Percentiles rank a stretch among this genome's conserved stretches.
phyloP scores from a whole-genome alignment of 495 filamentous ascomycete species.

The Podospora didyma region DNA sequence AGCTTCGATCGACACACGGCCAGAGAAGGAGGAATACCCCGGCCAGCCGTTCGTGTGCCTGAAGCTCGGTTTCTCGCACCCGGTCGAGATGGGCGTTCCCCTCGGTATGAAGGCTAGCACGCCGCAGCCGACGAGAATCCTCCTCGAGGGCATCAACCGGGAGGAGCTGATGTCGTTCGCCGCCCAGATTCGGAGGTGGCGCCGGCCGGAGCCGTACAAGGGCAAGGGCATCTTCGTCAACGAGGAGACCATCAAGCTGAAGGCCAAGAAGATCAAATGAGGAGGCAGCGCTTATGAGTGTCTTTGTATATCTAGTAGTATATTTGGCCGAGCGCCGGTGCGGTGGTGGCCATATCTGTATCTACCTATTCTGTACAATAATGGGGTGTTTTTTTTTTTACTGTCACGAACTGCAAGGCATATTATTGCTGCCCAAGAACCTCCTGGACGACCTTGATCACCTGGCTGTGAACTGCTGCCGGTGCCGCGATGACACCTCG shows the following conservation, averaged over 20 bases:
- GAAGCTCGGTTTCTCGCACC: constrained; percentile 95
- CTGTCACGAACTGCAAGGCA: not conserved
- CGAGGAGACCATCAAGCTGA: constrained; percentile 93
- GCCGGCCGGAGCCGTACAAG: constrained; percentile 95
- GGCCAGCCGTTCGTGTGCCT: constrained; percentile 85
- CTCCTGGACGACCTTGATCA: constrained; percentile 76
- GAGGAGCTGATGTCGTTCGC: constrained; percentile 85
- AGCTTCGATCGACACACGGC: constrained; percentile 78
- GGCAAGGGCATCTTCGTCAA: constrained; percentile 98
- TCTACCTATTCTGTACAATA: constrained; percentile 24
- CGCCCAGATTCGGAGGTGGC: constrained; percentile 81
- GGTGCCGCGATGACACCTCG: constrained; percentile 92
- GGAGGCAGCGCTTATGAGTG: constrained; percentile 30
- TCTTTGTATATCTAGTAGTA: constrained; percentile 5
- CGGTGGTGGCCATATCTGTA: constrained; percentile 19
- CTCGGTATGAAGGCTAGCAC: constrained; percentile 79
- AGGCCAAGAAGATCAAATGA: constrained; percentile 98
- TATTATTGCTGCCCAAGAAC: constrained; percentile 55
- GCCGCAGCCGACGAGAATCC: constrained; percentile 88
- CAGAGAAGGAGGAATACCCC: constrained; percentile 63
- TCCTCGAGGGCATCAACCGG: constrained; percentile 84
- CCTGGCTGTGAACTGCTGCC: constrained; percentile 64
- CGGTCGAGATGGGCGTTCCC: constrained; percentile 82
- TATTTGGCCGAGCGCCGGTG: constrained; percentile 13
- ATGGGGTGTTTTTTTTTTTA: not conserved